Percentiles rank a stretch among this genome's conserved stretches.
These are phyloP conservation scores for Cryptosporidium felis DNA, from an alignment of 169 alveolate genomes.

Conservation along the genomic window DNA sequence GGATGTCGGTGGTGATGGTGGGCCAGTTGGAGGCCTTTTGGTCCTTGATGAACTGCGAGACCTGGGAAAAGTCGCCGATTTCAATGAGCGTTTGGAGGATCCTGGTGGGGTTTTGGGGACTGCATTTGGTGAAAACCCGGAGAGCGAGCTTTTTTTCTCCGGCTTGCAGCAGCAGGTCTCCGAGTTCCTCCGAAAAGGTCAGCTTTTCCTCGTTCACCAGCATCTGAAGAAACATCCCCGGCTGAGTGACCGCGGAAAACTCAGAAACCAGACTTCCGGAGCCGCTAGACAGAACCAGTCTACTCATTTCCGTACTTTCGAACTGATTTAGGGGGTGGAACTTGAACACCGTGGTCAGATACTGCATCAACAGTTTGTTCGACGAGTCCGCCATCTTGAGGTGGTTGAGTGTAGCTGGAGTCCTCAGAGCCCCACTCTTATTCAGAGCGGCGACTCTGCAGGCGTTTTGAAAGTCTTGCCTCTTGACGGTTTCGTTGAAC, in stretches of 20 bases:
- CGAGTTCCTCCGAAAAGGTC: constrained; percentile 96
- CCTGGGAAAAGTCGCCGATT: constrained; percentile 92
- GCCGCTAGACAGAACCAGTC: neutral
- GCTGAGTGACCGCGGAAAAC: neutral
- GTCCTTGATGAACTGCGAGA: constrained; percentile 75
- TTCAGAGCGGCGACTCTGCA: constrained; percentile 94
- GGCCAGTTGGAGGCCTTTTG: constrained; percentile 66
- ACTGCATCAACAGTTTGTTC: constrained; percentile 92
- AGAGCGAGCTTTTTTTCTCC: constrained; percentile 92
- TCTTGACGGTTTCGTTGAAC: constrained; percentile 85
- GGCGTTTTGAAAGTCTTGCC: constrained; percentile 93
- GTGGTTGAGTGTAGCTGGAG: constrained; percentile 92
- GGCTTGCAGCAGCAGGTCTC: constrained; percentile 90
- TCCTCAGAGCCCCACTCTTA: constrained; percentile 93
- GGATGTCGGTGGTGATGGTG: constrained; percentile 60
- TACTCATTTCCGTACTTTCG: constrained; percentile 93
- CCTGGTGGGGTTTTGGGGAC: constrained; percentile 88
- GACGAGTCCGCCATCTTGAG: constrained; percentile 87
- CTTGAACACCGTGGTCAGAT: constrained; percentile 96
- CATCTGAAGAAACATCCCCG: constrained; percentile 84
- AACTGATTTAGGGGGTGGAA: constrained; percentile 92
- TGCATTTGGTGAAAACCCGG: constrained; percentile 83
- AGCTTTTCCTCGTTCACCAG: constrained; percentile 97
- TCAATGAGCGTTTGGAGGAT: constrained; percentile 92
- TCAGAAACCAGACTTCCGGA: neutral